phyloP scores from a whole-genome alignment of 1,284 basidiomycete genomes.

The Puccinia coronata region DNA sequence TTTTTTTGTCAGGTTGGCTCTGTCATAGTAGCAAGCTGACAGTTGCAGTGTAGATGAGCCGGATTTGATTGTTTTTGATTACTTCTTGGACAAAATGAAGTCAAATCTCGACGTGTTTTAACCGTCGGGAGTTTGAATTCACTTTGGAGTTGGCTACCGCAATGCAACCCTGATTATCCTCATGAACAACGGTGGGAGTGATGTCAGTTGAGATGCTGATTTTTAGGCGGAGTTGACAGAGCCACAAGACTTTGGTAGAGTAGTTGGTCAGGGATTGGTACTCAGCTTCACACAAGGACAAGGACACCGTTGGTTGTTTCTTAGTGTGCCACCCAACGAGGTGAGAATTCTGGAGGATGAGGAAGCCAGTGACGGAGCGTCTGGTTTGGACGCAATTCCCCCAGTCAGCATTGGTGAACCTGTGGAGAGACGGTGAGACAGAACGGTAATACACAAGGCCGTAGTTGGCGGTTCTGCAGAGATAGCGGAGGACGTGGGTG shows the following conservation, averaged over 20 bases:
- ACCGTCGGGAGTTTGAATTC: neutral
- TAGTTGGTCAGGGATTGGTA: neutral
- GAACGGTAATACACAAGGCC: neutral
- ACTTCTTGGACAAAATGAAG: neutral
- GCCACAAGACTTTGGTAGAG: neutral
- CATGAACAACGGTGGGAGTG: neutral
- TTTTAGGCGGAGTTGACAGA: neutral
- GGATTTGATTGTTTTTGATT: neutral
- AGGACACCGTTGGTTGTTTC: slow-evolving; percentile 11
- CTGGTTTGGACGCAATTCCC: neutral
- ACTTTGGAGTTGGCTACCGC: neutral
- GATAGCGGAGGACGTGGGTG: no score
- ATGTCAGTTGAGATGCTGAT: neutral
- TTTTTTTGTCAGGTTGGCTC: no score
- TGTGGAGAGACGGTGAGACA: neutral
- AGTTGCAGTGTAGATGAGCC: no score
- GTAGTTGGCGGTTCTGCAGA: neutral
- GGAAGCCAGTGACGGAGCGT: neutral
- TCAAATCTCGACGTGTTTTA: no score
- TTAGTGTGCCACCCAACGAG: slow-evolving; percentile 6
- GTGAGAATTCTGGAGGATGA: neutral
- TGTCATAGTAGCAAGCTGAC: no score
- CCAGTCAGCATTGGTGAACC: slow-evolving; percentile 24
- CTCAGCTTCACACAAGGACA: neutral
- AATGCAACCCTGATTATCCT: no score